Evolutionary conservation across 495 filamentous ascomycete species (phyloP), one percentile per base, ranked within the genome.

Genomic region (Lichenothelia convexa): DNA sequence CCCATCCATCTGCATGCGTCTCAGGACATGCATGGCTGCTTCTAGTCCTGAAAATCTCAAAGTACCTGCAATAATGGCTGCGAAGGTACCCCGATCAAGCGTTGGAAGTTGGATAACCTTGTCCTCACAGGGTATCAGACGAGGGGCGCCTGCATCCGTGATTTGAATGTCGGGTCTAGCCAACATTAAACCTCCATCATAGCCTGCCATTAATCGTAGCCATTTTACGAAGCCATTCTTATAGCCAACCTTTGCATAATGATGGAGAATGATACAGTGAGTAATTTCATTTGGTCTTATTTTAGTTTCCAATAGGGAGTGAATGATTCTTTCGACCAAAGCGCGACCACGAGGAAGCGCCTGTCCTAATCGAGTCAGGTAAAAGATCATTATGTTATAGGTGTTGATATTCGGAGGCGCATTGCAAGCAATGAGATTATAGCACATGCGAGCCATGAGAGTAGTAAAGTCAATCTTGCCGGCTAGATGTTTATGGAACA

Each of bases 391-490:
- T 21, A 63, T 57, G 45, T 81, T 81, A 57, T 74, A 83, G 8
- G 73, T 83, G 21, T 64, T 47, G 12, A 75, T 60, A 35, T 62
- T 64, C 2, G 78, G 77, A 4, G 73, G 64, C 3, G 65, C 51
- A 3, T 54, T 41, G 3, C 63, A 69, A 3, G 66, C 54, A 9
- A 81, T 60, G 2, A 86, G 52, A 50, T 78, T 75, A 46, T 73
- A 74, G 52, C 71, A 79, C 18, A 85, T 64, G 44, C 70, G 73
- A 2, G 61, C 63, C n/a, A n/a, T n/a, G n/a, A n/a, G n/a, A n/a
- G n/a, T n/a, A n/a, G n/a, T n/a, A n/a, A n/a, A n/a, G n/a, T n/a
- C n/a, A n/a, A n/a, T n/a, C n/a, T 12, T 1, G 35, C 9, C 22
- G 18, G 22, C 24, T 11, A 8, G 12, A 16, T 39, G 13, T 18